Base-by-base conservation (phyloP, 495 filamentous ascomycete species). In the Jackrogersella minutella region DNA sequence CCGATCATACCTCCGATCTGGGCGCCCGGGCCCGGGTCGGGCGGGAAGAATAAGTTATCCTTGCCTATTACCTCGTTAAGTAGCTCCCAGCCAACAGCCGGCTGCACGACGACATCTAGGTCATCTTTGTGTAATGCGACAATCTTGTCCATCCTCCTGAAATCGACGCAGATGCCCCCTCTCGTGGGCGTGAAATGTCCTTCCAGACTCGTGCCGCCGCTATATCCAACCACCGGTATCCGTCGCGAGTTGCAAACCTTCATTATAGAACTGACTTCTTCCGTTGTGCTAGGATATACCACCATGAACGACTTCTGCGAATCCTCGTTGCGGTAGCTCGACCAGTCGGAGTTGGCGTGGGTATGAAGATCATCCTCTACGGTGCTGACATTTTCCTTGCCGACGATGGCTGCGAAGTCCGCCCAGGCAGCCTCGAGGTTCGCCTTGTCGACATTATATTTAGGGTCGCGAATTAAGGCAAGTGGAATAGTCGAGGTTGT, bases 1-100 rank as follows among this genome's bases (percentile, higher is more conserved):
- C 91, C 93, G 10, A 97, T 87, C 94, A 98, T 98, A 37, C 94
- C 94, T 34, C 94, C 94, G 64, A 98, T 97, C 87, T 91, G 91
- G 44, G 90, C 90, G 14, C 89, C 90, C 21, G 90, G 90, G 22
- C 91, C 91, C 8, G 91, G 91, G 73, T 94, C 91, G 0, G 91
- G 91, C 10, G 91, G 91, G 75, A 94, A 93, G 82, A 94, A 93
- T 1, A 94, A 80, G 43, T 85, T 86, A 9, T 89, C 77, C 53
- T 88, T 76, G 21, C 80, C 82, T 16, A 94, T 81, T 62, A 87
- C 81, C 69, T 93, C 90, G 73, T 94, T 93, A 3, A 94, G 80
- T 3, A 78, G 28, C 73, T 93, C 90, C 91, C 91, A 94, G 16
- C 91, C 90, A 4, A 94, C 83, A 2, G 88, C 89, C 0, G 91